Percentiles rank a stretch among this genome's conserved stretches.
These are phyloP conservation scores for Iberis pinnata DNA, from an alignment of 345 rosid genomes.

Conservation along the genomic window DNA sequence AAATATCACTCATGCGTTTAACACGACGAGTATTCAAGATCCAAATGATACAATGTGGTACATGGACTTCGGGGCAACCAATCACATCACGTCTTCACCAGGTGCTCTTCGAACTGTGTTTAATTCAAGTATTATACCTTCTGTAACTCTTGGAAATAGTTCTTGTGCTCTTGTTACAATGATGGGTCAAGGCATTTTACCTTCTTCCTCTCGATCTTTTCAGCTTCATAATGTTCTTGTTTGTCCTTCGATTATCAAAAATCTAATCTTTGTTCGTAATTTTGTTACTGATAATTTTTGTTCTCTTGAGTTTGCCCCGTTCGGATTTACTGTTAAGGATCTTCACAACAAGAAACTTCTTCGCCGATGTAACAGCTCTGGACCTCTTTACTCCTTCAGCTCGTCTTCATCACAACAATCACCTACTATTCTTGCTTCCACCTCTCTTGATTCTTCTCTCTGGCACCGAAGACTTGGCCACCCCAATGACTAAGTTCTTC, in stretches of 20 bases:
- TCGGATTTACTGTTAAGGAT: background rate
- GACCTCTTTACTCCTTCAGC: background rate
- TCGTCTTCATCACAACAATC: background rate
- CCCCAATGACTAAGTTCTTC: too few relatives aligned
- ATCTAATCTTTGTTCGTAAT: background rate
- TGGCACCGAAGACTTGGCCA: too few relatives aligned
- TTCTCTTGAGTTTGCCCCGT: background rate
- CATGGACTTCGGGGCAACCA: background rate
- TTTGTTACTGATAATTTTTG: background rate
- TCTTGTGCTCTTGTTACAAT: background rate
- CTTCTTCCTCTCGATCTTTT: background rate
- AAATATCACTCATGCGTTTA: background rate
- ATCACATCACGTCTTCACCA: background rate
- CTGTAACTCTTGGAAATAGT: background rate
- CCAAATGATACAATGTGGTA: background rate
- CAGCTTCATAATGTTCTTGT: background rate
- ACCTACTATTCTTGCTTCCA: background rate
- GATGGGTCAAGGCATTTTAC: background rate
- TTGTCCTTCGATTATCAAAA: background rate
- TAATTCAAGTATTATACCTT: background rate
- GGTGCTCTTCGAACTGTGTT: background rate
- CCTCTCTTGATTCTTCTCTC: background rate
- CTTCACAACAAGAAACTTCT: background rate
- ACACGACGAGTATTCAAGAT: background rate
- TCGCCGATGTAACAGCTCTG: background rate